Conservation (phyloP, 2,329 filamentous ascomycete species). For the Trichophyton schoenleinii region DNA sequence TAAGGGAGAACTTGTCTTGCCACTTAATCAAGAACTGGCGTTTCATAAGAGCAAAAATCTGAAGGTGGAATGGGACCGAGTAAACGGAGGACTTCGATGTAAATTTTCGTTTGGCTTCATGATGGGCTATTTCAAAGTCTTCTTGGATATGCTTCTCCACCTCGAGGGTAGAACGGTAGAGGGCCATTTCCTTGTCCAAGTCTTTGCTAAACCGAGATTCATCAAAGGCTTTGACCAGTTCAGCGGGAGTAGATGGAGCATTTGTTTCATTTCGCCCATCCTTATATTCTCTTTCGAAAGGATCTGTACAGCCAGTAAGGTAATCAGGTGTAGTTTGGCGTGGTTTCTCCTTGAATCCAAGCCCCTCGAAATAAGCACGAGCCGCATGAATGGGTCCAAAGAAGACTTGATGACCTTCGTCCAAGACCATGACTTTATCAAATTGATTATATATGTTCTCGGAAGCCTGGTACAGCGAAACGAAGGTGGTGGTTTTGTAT, state of each 20-base stretch:
- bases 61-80: slow-evolving; percentile 65
- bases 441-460: slow-evolving; percentile 70
- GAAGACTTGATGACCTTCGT: slow-evolving; percentile 62
- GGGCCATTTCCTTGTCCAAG: slow-evolving; percentile 38
- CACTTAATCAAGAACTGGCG: slow-evolving; percentile 66
- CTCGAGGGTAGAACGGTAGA: slow-evolving; percentile 53
- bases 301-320: slow-evolving; percentile 67
- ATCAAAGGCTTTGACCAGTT: slow-evolving; percentile 50
- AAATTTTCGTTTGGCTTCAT: slow-evolving; percentile 63
- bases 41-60: slow-evolving; percentile 48
- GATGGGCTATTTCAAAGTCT: slow-evolving; percentile 64
- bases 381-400: slow-evolving; percentile 59
- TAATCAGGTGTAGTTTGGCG: slow-evolving; percentile 73
- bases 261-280: slow-evolving; percentile 38
- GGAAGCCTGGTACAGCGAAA: slow-evolving; percentile 74
- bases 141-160: slow-evolving; percentile 56
- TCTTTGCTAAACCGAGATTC: slow-evolving; percentile 37
- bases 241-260: slow-evolving; percentile 56
- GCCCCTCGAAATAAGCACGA: slow-evolving; percentile 59
- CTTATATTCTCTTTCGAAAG: slow-evolving; percentile 69
- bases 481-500: slow-evolving; percentile 71
- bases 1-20: slow-evolving; percentile 62
- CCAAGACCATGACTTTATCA: slow-evolving; percentile 74
- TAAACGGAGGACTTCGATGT: slow-evolving; percentile 65
- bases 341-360: slow-evolving; percentile 62